Conservation (phyloP, 2,329 filamentous ascomycete species). For the Aspergillus spinulosporus region DNA sequence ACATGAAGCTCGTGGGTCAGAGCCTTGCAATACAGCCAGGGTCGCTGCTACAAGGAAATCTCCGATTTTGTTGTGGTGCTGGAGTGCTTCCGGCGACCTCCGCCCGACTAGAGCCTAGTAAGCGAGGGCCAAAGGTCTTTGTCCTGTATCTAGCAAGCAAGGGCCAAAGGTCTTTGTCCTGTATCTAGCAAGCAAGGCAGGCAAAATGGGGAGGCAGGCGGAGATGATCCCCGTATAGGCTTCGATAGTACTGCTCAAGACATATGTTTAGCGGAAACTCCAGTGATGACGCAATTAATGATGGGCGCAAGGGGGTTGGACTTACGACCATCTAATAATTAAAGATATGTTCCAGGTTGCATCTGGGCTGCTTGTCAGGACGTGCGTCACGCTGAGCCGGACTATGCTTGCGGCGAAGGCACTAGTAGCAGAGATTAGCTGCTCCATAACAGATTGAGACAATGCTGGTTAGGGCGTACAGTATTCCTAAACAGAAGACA, state of each 20-base stretch:
- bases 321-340: slow-evolving; percentile 13
- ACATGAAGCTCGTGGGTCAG: not conserved
- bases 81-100: not conserved
- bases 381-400: not conserved
- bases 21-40: not conserved
- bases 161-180: not conserved
- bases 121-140: not conserved
- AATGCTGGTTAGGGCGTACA: not conserved
- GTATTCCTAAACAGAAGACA: not conserved
- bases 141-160: not conserved
- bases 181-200: not conserved
- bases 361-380: not conserved
- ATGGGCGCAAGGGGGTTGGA: not conserved
- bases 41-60: not conserved
- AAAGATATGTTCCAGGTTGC: slow-evolving; percentile 9
- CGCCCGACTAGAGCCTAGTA: not conserved
- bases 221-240: slow-evolving; percentile 15
- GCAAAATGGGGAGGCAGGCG: slow-evolving; percentile 11
- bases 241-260: slow-evolving; percentile 11
- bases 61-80: not conserved
- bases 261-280: too few relatives aligned
- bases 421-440: not conserved
- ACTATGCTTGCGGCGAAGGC: not conserved
- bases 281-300: not conserved
- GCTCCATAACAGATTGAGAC: not conserved